Base-by-base conservation (phyloP, 306 rosid genomes). In the Casuarina cunninghamiana region DNA sequence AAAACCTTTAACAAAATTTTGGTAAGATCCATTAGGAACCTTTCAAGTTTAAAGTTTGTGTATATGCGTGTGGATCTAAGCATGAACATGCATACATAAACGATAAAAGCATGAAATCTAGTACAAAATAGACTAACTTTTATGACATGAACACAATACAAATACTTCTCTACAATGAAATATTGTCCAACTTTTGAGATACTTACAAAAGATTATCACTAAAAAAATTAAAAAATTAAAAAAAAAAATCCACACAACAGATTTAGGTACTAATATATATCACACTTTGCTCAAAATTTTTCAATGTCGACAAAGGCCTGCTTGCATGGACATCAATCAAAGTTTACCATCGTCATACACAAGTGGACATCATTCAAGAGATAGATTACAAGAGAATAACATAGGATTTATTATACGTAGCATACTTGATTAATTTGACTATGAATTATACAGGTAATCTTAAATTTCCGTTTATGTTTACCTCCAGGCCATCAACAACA, bases 401-500 rank as follows among this genome's bases (percentile, higher is more conserved):
- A 38, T 63, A 26, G 32, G 26, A 48, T 2, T 13, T 37, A 38
- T 26, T 37, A 63, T 63, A 38, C 10, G 37, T 16, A 4, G 26
- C 15, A 37, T 63, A 15, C 46, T 63, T 12, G 42, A 63, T 38
- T 63, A 63, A 39, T 38, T 63, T 63, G 44, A 63, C 10, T 38
- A 38, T 2, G 38, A 9, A 63, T 2, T 44, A 38, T 63, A 63
- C 8, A 38, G n/a, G 69, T 3, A 0, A 66, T 42, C 41, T 66
- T 66, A 17, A 32, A 41, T 41, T 41, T 41, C 71, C 41, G 49
- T 16, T 66, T 41, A 66, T 58, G 53, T 53, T 53, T 88, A 95
- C 99, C 97, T 90, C 87, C 42, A 95, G 97, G 66, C 88, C 96
- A 42, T 79, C 88, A 75, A 95, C 81, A 45, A 82, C 94, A 78